Base-by-base conservation (phyloP, 345 rosid species). In the Dipteronia dyeriana region DNA sequence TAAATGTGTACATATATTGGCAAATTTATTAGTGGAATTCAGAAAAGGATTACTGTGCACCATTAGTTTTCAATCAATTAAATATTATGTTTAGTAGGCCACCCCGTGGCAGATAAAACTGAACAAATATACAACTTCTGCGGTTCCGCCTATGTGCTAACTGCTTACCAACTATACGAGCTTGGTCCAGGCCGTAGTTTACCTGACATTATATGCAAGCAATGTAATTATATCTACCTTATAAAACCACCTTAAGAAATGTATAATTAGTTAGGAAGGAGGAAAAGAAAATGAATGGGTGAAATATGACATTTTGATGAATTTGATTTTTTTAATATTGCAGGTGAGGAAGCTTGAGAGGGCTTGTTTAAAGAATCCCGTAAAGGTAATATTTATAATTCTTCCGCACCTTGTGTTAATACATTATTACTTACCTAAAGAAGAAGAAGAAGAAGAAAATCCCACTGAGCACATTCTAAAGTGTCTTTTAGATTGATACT, bases 301-400 rank as follows among this genome's bases (percentile, higher is more conserved):
- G 67, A 76, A 71, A 71, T 73, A 60, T 66, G 77, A 68, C 70
- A 25, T 71, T 45, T 45, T 81, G 66, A 77, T 69, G 68, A 41
- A 43, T 61, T 49, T 67, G 34, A n/a, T 78, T 75, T 22, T 45
- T 39, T 78, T 80, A 59, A 56, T 81, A 61, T 49, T 84, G 68
- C 76, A 94, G 99, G 99, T 91, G 79, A 77, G 67, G 60, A 96
- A 94, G 88, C 98, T 96, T 63, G 95, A 96, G 81, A 92, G 98
- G 74, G 98, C 97, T 65, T 96, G 97, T 80, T 80, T 94, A 66
- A 88, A 88, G 81, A 91, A 92, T 84, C 99, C 97, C 62, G 98
- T 92, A 64, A 96, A 94, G 95, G 99, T 96, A 65, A 45, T 76
- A 68, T 25, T 66, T 19, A 9, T 79, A 76, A 12, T 67, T 39